Evolutionary conservation across 441 rosid species (phyloP).

Genomic region (Breynia disticha): DNA sequence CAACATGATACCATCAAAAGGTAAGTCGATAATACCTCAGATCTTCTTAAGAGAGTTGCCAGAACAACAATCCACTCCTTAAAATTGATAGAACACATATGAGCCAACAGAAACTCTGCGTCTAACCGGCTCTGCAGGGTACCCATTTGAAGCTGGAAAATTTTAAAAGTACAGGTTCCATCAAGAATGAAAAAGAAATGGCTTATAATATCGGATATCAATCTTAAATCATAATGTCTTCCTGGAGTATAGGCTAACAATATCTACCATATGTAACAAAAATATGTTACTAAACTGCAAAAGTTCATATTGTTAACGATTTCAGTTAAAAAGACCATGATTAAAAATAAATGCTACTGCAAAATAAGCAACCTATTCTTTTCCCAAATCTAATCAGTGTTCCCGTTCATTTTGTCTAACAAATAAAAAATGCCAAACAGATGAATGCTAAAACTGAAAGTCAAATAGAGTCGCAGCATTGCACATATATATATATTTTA

Average conservation of each 20-base stretch:
- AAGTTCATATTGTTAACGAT: background rate
- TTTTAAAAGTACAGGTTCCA: background rate
- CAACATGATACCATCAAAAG: background rate
- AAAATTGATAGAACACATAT: conserved; percentile 98
- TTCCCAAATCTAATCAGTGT: background rate
- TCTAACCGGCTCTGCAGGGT: conserved; percentile 84
- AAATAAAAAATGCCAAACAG: background rate
- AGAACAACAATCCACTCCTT: conserved; percentile 99
- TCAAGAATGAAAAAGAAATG: conserved; percentile 5
- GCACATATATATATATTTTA: background rate
- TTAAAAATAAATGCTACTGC: too few relatives aligned
- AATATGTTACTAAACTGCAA: background rate
- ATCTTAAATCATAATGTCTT: background rate
- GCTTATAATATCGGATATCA: background rate
- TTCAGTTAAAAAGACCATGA: too few relatives aligned
- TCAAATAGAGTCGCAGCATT: background rate
- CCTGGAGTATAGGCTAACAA: background rate
- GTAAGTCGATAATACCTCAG: conserved; percentile 52
- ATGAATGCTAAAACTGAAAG: background rate
- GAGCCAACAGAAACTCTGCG: conserved; percentile 95
- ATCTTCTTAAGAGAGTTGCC: conserved; percentile 82
- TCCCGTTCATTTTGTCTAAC: too few relatives aligned
- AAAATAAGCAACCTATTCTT: background rate
- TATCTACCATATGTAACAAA: background rate
- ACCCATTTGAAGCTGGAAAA: conserved; percentile 85